phyloP scores from a whole-genome alignment of 2,329 filamentous ascomycete species.

The Clarireedia monteithiana region DNA sequence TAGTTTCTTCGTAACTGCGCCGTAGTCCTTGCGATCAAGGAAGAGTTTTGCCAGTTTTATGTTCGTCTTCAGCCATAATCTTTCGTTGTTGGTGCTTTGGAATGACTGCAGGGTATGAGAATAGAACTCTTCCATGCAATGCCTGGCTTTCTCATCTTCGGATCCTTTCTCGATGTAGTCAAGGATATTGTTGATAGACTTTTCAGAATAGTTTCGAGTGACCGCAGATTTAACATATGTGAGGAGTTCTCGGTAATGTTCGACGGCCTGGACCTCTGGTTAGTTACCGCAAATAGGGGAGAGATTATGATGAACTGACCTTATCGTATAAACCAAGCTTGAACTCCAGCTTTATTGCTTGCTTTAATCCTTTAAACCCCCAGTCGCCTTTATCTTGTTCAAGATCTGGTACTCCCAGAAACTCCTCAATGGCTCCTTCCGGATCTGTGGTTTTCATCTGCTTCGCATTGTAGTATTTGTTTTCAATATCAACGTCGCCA shows the following conservation, averaged over 20 bases:
- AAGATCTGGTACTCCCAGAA: slow-evolving; percentile 75
- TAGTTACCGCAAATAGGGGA: background rate
- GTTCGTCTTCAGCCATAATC: slow-evolving; percentile 95
- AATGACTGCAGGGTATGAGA: slow-evolving; percentile 89
- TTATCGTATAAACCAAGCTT: slow-evolving; percentile 81
- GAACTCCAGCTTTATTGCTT: slow-evolving; percentile 96
- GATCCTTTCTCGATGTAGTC: slow-evolving; percentile 94
- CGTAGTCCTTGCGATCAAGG: slow-evolving; percentile 85
- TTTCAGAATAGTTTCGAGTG: slow-evolving; percentile 96
- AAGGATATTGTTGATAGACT: slow-evolving; percentile 98
- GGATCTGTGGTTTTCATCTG: slow-evolving; percentile 86
- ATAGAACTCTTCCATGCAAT: slow-evolving; percentile 92
- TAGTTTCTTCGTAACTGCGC: slow-evolving; percentile 71
- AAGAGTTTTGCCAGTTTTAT: slow-evolving; percentile 91
- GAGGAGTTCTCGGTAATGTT: slow-evolving; percentile 89
- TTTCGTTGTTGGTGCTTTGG: slow-evolving; percentile 94
- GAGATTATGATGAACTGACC: slow-evolving; percentile 37
- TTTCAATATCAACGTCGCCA: slow-evolving; percentile 91
- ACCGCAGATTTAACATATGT: slow-evolving; percentile 97
- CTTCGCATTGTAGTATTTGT: slow-evolving; percentile 99
- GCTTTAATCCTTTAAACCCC: slow-evolving; percentile 97
- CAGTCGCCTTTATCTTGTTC: slow-evolving; percentile 93
- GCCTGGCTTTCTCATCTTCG: slow-evolving; percentile 61
- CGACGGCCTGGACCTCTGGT: slow-evolving; percentile 56
- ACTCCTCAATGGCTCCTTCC: slow-evolving; percentile 83